Conservation (phyloP, 2,329 filamentous ascomycete species). For the Microsporum audouinii region DNA sequence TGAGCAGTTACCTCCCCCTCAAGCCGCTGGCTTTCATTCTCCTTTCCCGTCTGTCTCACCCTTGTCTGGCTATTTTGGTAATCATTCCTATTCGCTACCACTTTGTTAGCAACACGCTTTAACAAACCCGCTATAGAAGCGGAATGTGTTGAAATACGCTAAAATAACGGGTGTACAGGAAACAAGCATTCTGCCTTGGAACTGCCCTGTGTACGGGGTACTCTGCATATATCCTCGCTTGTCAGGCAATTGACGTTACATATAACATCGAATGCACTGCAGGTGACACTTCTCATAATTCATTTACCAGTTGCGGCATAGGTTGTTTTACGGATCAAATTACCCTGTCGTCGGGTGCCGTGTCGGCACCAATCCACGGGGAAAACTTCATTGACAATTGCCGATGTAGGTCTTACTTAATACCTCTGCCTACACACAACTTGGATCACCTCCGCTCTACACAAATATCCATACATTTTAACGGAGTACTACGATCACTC, state of each 20-base stretch:
- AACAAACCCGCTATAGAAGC: not conserved
- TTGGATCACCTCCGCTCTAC: not conserved
- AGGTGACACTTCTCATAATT: not conserved
- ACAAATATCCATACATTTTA: not conserved
- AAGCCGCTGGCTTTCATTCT: not conserved
- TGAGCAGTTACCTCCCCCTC: no score
- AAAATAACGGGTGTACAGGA: not conserved
- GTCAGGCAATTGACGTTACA: not conserved
- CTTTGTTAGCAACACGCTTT: not conserved
- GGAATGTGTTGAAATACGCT: not conserved
- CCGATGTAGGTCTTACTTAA: not conserved
- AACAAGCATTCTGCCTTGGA: not conserved
- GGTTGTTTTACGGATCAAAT: not conserved
- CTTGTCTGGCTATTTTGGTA: not conserved
- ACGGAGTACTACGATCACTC: not conserved
- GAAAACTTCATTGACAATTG: not conserved
- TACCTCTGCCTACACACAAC: not conserved
- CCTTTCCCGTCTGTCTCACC: not conserved
- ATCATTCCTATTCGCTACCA: not conserved
- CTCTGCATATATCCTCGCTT: not conserved
- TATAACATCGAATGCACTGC: not conserved
- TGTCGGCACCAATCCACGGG: not conserved
- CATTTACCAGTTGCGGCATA: not conserved
- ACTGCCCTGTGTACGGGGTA: not conserved
- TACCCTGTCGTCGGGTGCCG: not conserved